Conservation (phyloP, 345 rosid species). For the Ailanthus altissimus region DNA sequence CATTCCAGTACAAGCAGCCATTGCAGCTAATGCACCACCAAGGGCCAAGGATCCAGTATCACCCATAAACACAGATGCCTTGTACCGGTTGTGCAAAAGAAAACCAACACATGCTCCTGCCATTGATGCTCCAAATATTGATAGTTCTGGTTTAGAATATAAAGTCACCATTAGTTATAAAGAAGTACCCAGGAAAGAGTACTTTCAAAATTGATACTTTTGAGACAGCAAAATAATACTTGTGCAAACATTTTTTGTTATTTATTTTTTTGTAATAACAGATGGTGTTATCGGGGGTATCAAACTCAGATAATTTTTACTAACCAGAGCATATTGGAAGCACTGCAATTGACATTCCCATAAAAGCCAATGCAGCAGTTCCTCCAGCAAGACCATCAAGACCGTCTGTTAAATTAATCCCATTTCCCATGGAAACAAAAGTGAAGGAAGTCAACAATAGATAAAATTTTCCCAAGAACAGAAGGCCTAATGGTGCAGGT, state of each 20-base stretch:
- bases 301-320: conserved; percentile 29
- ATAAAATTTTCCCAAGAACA: conserved; percentile 73
- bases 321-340: conserved; percentile 91
- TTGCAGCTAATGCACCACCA: conserved; percentile 91
- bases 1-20: conserved; percentile 98
- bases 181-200: not conserved
- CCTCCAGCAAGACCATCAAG: conserved; percentile 93
- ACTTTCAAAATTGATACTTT: not conserved
- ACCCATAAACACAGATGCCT: conserved; percentile 84
- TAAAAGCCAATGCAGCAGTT: conserved; percentile 73
- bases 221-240: not conserved
- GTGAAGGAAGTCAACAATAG: conserved; percentile 65
- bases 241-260: not conserved
- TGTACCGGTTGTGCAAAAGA: conserved; percentile 79
- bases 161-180: conserved; percentile 15
- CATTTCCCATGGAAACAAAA: conserved; percentile 86
- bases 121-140: conserved; percentile 91
- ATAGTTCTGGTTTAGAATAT: conserved; percentile 55
- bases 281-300: too few species aligned
- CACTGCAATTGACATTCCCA: conserved; percentile 85
- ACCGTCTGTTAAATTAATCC: conserved; percentile 71
- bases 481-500: conserved; percentile 81
- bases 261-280: not conserved
- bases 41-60: conserved; percentile 82
- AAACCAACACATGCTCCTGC: conserved; percentile 96